These are phyloP conservation scores for Hanseniaspora pseudoguilliermondii DNA, from an alignment of 805 yeast species.

Conservation along the genomic window DNA sequence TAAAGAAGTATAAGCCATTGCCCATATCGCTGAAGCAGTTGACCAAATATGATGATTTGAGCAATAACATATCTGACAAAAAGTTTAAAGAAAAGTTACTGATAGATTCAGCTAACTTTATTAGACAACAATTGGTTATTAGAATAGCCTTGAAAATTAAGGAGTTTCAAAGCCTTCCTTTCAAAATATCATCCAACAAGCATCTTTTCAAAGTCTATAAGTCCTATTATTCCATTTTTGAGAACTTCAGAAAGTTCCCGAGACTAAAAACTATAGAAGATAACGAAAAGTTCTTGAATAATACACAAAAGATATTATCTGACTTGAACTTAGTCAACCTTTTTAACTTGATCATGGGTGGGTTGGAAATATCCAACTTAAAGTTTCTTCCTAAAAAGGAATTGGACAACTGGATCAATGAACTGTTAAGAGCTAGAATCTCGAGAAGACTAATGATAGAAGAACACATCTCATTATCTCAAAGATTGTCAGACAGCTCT, in stretches of 20 bases:
- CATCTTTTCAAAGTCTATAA: conserved; percentile 83
- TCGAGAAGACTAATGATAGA: conserved; percentile 83
- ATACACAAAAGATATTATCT: conserved; percentile 47
- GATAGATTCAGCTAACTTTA: conserved; percentile 76
- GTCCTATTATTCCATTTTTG: conserved; percentile 77
- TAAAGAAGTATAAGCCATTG: conserved; percentile 47
- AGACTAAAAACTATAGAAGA: conserved; percentile 57
- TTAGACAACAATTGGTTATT: conserved; percentile 69
- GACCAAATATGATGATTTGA: conserved; percentile 67
- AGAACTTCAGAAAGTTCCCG: conserved; percentile 64
- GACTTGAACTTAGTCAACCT: conserved; percentile 71
- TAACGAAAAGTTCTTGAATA: conserved; percentile 57
- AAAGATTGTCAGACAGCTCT: conserved; percentile 17
- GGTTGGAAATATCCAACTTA: conserved; percentile 62
- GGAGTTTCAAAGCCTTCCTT: conserved; percentile 73
- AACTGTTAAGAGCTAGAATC: conserved; percentile 71
- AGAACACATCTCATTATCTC: conserved; percentile 73
- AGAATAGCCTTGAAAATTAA: conserved; percentile 69
- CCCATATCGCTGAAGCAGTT: conserved; percentile 84
- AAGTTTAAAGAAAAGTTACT: conserved; percentile 59
- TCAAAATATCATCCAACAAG: conserved; percentile 68
- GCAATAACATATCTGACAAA: conserved; percentile 18
- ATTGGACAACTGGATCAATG: conserved; percentile 62
- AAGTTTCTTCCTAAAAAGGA: conserved; percentile 44
- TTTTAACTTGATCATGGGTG: conserved; percentile 88